These are phyloP conservation scores for Penicillium thymicola DNA, from an alignment of 2,329 filamentous ascomycete genomes.

Conservation along the genomic window DNA sequence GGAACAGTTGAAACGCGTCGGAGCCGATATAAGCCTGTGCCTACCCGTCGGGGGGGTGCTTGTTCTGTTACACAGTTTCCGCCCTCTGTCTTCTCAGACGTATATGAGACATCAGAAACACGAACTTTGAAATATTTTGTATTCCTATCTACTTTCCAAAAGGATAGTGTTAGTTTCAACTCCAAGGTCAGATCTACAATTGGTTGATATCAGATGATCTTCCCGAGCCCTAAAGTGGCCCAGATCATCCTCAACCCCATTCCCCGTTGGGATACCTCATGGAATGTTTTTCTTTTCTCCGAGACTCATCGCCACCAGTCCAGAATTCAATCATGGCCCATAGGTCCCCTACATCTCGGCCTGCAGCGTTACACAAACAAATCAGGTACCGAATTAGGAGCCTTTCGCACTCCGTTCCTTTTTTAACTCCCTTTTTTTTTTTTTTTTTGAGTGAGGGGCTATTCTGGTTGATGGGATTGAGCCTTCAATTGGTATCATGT, in stretches of 20 bases:
- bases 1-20: constrained; percentile 22
- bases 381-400: constrained; percentile 22
- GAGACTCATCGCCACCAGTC: constrained; percentile 10
- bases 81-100: constrained; percentile 11
- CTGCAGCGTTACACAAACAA: constrained; percentile 18
- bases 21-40: constrained; percentile 16
- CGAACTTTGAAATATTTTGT: background rate
- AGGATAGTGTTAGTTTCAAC: background rate
- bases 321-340: constrained; percentile 11
- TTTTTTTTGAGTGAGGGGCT: no score
- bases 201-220: constrained; percentile 9
- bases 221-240: background rate
- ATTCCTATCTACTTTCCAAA: background rate
- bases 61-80: constrained; percentile 20
- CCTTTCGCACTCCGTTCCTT: background rate
- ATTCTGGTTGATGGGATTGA: background rate
- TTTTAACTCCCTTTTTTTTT: background rate
- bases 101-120: constrained; percentile 1
- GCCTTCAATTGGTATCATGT: constrained; percentile 1
- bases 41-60: constrained; percentile 20
- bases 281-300: constrained; percentile 9
- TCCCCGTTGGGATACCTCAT: background rate
- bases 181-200: background rate
- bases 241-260: background rate
- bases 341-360: constrained; percentile 8